A percentile compares a stretch with the other conserved stretches of the same genome.
Evolutionary conservation across 257 asterid genomes (phyloP).

Genomic region (Lantana camara): DNA sequence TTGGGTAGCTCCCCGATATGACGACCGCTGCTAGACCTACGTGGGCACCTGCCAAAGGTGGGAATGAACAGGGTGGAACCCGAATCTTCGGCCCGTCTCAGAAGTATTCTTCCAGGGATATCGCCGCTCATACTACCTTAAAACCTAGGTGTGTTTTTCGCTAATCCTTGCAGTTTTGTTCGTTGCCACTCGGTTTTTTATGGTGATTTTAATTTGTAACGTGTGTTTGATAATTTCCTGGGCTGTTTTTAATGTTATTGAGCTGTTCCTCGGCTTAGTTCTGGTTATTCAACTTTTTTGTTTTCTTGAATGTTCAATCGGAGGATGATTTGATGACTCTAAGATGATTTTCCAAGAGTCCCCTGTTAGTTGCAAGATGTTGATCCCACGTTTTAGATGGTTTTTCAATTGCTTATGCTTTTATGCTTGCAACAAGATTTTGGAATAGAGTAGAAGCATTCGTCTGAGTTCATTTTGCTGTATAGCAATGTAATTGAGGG

Average conservation of each 20-base stretch:
- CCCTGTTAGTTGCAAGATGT: not conserved
- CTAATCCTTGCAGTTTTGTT: too few relatives aligned
- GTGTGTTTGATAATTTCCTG: not conserved
- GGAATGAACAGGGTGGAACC: slow-evolving; percentile 96
- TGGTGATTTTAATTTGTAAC: not conserved
- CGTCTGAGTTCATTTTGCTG: not conserved
- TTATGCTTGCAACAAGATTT: not conserved
- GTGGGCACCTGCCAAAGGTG: slow-evolving; percentile 99
- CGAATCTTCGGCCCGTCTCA: slow-evolving; percentile 95
- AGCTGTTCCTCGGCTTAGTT: not conserved
- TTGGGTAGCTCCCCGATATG: slow-evolving; percentile 30
- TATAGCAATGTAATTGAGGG: not conserved
- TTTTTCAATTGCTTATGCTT: not conserved
- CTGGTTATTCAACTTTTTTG: not conserved
- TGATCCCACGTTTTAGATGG: not conserved
- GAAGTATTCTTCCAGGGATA: slow-evolving; percentile 95
- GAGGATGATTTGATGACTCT: not conserved
- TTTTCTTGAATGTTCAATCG: not conserved
- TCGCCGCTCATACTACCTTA: slow-evolving; percentile 85
- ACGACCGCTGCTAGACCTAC: slow-evolving; percentile 98
- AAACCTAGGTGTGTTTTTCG: slow-evolving; percentile 69
- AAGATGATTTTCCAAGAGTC: not conserved
- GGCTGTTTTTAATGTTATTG: not conserved
- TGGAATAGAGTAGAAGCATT: not conserved
- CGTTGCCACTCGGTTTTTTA: not conserved